Conservation (phyloP, 2,329 filamentous ascomycete species). For the Fusarium nisikadoi region DNA sequence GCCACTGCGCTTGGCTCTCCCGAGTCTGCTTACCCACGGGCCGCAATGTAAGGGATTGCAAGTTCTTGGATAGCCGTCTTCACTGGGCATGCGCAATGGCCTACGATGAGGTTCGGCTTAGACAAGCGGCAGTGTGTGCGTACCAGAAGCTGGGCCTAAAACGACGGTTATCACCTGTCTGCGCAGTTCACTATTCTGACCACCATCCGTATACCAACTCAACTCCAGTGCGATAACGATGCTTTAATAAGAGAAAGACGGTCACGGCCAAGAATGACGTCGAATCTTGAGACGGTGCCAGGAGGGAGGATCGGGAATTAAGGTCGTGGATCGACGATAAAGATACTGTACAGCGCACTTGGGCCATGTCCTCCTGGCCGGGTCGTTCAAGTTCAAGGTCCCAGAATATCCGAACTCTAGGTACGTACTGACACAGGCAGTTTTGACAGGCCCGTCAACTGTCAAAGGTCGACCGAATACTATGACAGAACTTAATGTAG, state of each 20-base stretch:
- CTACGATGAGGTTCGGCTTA: conserved; percentile 33
- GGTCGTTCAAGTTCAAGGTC: not conserved
- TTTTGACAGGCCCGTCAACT: conserved; percentile 5
- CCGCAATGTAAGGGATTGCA: conserved; percentile 5
- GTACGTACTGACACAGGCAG: conserved; percentile 7
- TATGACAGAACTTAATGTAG: conserved; percentile 8
- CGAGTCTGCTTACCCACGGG: not conserved
- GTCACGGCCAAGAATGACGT: conserved; percentile 41
- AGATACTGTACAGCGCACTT: conserved; percentile 28
- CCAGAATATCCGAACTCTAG: conserved; percentile 10
- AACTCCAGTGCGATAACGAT: conserved; percentile 32
- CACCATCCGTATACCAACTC: conserved; percentile 14
- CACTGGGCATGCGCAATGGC: not conserved
- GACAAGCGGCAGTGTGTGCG: conserved; percentile 25
- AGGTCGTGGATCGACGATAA: conserved; percentile 44
- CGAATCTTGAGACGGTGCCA: conserved; percentile 29
- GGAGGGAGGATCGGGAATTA: conserved; percentile 40
- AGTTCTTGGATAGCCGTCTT: conserved; percentile 2
- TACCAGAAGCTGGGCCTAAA: not conserved
- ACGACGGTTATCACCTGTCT: not conserved
- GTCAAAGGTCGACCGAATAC: conserved; percentile 1
- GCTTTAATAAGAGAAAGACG: conserved; percentile 29
- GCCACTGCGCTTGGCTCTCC: conserved; percentile 4
- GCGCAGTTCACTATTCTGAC: conserved; percentile 3
- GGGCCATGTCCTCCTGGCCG: conserved; percentile 12